Evolutionary conservation across 257 asterid species (phyloP), one percentile per base, ranked within the genome.

Genomic region (Thymus mandschuricus): DNA sequence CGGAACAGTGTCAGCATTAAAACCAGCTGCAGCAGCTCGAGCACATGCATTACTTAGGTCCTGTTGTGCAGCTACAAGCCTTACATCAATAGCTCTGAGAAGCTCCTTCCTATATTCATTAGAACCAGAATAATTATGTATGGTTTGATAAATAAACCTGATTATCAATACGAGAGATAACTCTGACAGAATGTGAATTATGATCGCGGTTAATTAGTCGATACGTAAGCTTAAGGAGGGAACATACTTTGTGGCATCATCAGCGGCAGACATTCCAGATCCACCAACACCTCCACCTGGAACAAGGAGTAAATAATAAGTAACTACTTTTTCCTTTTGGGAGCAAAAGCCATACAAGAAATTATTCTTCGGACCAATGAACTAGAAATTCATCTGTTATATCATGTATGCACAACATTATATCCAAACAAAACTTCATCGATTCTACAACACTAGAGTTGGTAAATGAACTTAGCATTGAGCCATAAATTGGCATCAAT

Each of bases 21-120:
- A 92, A 68, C 98, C 97, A 50, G 96, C 97, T 44, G 96, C 87
- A 61, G 87, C 86, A 60, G 98, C 95, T 68, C 96, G 95, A 71
- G 86, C 77, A 79, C 82, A 88, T n/a, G 98, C 90, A 54, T 82
- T 80, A 34, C 86, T 74, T 65, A 92, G 79, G 70, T 90, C 98
- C 85, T 90, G 95, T 72, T 78, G 85, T 51, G 85, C 97, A 50
- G 97, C 89, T 60, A 65, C 84, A 77, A 92, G 91, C 85, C 98
- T 84, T 71, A 90, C 89, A 72, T 90, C 98, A 60, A 92, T 92
- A 70, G 98, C 97, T 81, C 95, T 87, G 78, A 88, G 80, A 74
- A 90, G 84, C 89, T 92, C 98, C 82, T 90, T 92, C 87, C 98
- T 92, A 84, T 72, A 76, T 71, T 45, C n/a, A 74, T 66, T 54